These are phyloP conservation scores for Solanum bulbocastanum DNA, from an alignment of 257 asterid species.

Conservation along the genomic window DNA sequence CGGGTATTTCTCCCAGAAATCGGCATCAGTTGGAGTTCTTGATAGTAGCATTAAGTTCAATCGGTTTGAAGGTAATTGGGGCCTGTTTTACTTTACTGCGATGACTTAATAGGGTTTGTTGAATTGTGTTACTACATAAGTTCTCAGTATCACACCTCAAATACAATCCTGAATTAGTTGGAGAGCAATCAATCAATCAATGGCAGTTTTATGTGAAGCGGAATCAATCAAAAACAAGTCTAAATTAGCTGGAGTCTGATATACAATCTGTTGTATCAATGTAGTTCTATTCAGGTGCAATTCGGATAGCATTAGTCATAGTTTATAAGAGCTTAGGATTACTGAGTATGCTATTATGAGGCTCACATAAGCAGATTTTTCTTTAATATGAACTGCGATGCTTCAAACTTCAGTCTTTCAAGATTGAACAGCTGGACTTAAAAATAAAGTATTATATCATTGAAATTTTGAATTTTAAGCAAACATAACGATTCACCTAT, in stretches of 20 bases:
- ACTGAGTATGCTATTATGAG: not conserved
- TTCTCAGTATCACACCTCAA: not conserved
- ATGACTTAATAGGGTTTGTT: not conserved
- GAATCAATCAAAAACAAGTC: not conserved
- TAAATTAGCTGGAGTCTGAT: not conserved
- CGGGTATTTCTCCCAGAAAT: conserved; percentile 82
- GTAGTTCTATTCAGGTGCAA: not conserved
- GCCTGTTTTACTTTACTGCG: not conserved
- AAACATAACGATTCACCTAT: not conserved
- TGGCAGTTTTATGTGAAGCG: not conserved
- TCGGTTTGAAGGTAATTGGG: conserved; percentile 53
- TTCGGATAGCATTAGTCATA: not conserved
- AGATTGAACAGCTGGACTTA: not conserved
- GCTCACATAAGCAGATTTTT: not conserved
- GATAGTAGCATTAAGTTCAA: conserved; percentile 77
- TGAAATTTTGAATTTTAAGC: not conserved
- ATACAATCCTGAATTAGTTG: not conserved
- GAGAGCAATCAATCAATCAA: not conserved
- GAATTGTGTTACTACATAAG: not conserved
- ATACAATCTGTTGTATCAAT: not conserved
- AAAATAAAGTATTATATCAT: not conserved
- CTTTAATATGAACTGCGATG: not conserved
- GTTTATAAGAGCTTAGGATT: not conserved
- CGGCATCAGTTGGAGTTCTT: conserved; percentile 86
- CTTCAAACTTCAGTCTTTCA: not conserved